A percentile compares a stretch with the other conserved stretches of the same genome.
phyloP scores from a whole-genome alignment of 331 rosid species.

The Ulmus americana region DNA sequence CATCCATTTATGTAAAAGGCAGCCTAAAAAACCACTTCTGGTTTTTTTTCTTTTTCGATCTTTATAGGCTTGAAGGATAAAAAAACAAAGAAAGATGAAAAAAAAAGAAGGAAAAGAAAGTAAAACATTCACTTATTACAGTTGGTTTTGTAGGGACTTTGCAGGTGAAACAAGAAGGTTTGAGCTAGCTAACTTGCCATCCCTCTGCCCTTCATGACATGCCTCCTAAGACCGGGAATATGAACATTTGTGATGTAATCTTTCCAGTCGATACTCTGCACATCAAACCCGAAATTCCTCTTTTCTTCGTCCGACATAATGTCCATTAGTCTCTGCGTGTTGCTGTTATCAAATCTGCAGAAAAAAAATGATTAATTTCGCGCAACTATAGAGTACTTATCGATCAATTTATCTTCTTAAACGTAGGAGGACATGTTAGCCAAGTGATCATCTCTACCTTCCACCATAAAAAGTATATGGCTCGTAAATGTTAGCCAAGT shows the following conservation, averaged over 20 bases:
- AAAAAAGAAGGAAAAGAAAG: background rate
- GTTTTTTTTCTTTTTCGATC: constrained; percentile 11
- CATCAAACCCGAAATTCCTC: constrained; percentile 71
- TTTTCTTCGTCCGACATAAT: constrained; percentile 81
- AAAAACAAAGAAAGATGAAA: background rate
- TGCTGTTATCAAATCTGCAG: constrained; percentile 85
- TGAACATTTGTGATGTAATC: constrained; percentile 79
- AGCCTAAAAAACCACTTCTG: constrained; percentile 8
- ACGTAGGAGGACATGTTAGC: background rate
- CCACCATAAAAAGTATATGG: constrained; percentile 93
- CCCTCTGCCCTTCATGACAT: constrained; percentile 89
- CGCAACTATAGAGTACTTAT: background rate
- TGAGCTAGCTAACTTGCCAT: constrained; percentile 26
- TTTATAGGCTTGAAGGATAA: constrained; percentile 4
- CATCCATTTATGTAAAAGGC: constrained; percentile 20
- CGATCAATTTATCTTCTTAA: background rate
- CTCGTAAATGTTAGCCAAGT: constrained; percentile 76
- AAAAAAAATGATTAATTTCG: background rate
- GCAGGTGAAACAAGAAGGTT: background rate
- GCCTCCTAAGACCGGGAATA: constrained; percentile 78
- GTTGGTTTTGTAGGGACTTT: constrained; percentile 15
- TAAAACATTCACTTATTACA: constrained; percentile 18
- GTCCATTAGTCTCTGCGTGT: constrained; percentile 64
- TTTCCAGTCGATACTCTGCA: constrained; percentile 69
- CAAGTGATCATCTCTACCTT: constrained; percentile 41